Base-by-base conservation (phyloP, 2,329 filamentous ascomycete species). In the Beauveria sp. region DNA sequence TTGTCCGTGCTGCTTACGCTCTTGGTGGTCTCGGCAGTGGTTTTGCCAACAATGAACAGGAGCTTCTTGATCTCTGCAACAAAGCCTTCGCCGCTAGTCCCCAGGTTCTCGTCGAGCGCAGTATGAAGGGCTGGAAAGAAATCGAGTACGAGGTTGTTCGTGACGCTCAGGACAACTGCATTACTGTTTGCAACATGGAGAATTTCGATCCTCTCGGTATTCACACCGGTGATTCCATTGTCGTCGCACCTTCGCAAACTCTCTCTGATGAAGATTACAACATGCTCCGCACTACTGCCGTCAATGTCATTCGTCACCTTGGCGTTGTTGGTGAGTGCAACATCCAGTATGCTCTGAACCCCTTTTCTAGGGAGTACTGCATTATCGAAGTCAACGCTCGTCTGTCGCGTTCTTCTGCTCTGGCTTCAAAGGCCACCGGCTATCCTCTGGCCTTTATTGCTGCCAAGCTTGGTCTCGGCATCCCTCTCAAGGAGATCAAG, bases 101-200 rank as follows among this genome's bases (percentile, higher is more conserved):
- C 9, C 95, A 99, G 73, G 91, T 99, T 8, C 84, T 99, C 60
- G 96, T 99, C 69, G 95, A 99, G 79, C 87, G 90, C 74, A 96
- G 91, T 79, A 98, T 99, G 93, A 98, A 98, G 80, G 95, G 95
- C 63, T 99, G 95, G 95, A 99, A 99, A 77, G 95, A 99, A 77
- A 96, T 98, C 65, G 95, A 99, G 75, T 99, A 98, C 72, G 95
- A 99, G 75, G 95, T 98, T 64, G 95, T 99, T 46, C 89, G 95
- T 70, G 95, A 98, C 79, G 89, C 87, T 62, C 87, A 91, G 69
- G 93, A 99, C 79, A 98, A 98, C 82, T 99, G 95, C 74, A 98
- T 99, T 73, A 99, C 95, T 7, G 95, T 99, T 64, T 99, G 95
- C 76, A 99, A 99, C 80, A 98, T 99, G 95, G 95, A 99, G 79